Evolutionary conservation across 768 basidiomycete genomes (phyloP).

Genomic region (Amyloporia xantha): DNA sequence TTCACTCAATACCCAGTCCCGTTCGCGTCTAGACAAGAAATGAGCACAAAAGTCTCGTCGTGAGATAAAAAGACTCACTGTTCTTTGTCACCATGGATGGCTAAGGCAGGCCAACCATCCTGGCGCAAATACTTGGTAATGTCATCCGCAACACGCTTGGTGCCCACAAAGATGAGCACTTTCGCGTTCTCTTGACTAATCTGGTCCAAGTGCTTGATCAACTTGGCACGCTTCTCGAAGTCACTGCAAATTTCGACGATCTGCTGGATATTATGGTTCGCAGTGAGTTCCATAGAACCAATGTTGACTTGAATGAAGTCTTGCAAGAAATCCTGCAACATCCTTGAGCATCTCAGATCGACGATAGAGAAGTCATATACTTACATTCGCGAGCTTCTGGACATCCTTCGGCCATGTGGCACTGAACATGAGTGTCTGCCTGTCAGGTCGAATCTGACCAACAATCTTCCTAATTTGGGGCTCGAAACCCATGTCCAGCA

Average conservation of each 20-base stretch:
- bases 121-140: constrained; percentile 96
- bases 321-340: constrained; percentile 77
- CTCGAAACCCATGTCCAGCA: constrained; percentile 99
- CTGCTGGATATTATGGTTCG: constrained; percentile 97
- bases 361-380: constrained; percentile 9
- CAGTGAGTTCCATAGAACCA: constrained; percentile 96
- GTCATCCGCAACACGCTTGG: constrained; percentile 96
- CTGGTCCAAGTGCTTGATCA: constrained; percentile 95
- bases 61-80: constrained; percentile 54
- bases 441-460: constrained; percentile 93
- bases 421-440: constrained; percentile 98
- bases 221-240: constrained; percentile 92
- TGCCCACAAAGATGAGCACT: constrained; percentile 97
- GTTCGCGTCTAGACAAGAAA: constrained; percentile 65
- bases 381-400: constrained; percentile 88
- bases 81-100: constrained; percentile 99
- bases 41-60: constrained; percentile 3
- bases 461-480: constrained; percentile 99
- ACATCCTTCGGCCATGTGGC: constrained; percentile 99
- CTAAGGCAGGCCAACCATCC: constrained; percentile 99
- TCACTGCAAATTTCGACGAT: constrained; percentile 95
- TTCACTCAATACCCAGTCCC: constrained; percentile 98
- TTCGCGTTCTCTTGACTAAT: constrained; percentile 97
- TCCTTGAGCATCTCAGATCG: not conserved
- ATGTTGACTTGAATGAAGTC: constrained; percentile 99